Percentiles rank a stretch among this genome's conserved stretches.
Conservation (phyloP, 176 grass and related monocot species). For the Ananas comosus region DNA sequence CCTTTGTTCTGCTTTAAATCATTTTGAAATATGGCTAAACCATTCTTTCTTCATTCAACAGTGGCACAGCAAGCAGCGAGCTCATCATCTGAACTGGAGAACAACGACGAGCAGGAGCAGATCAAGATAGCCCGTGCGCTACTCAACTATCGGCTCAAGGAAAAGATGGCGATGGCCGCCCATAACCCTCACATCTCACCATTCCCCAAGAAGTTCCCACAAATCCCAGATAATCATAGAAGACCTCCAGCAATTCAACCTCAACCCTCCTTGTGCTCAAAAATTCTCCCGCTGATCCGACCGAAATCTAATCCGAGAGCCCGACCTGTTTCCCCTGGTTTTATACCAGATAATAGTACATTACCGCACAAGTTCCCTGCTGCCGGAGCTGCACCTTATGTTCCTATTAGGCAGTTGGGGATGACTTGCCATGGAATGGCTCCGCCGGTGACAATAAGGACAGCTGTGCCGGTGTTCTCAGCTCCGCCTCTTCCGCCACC, state of each 20-base stretch:
- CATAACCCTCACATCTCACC: slow-evolving; percentile 72
- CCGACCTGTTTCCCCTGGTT: slow-evolving; percentile 38
- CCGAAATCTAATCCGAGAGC: slow-evolving; percentile 54
- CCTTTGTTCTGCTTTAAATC: neutral
- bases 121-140: slow-evolving; percentile 91
- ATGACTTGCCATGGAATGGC: slow-evolving; percentile 82
- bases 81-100: slow-evolving; percentile 65
- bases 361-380: slow-evolving; percentile 53
- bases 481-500: slow-evolving; percentile 78
- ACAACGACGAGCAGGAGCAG: slow-evolving; percentile 94
- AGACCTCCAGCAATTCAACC: slow-evolving; percentile 46
- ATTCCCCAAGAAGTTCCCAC: slow-evolving; percentile 93
- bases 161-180: slow-evolving; percentile 83
- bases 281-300: slow-evolving; percentile 88
- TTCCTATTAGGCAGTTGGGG: slow-evolving; percentile 65
- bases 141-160: slow-evolving; percentile 84
- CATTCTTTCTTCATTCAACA: slow-evolving; percentile 28
- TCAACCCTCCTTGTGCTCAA: slow-evolving; percentile 59
- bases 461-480: slow-evolving; percentile 88
- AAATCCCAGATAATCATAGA: slow-evolving; percentile 37
- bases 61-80: slow-evolving; percentile 65
- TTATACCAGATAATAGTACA: slow-evolving; percentile 22
- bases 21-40: slow-evolving; percentile 11
- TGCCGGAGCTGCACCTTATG: slow-evolving; percentile 70
- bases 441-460: slow-evolving; percentile 88